phyloP scores from a whole-genome alignment of 768 basidiomycete species.

The Mycena epipterygia region DNA sequence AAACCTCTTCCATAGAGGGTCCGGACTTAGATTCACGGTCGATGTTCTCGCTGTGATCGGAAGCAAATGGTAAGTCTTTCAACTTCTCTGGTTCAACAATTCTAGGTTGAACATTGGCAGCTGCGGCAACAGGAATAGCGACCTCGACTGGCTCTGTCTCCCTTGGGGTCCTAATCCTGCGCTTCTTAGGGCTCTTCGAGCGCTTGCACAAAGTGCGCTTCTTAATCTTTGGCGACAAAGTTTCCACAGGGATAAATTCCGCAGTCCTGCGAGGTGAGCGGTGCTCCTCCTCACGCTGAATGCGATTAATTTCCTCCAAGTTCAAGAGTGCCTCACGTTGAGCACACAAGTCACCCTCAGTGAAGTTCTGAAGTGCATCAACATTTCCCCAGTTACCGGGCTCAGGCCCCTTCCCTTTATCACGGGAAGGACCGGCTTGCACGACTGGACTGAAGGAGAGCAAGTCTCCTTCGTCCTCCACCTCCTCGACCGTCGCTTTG shows the following conservation, averaged over 20 bases:
- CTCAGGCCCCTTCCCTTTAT: constrained; percentile 22
- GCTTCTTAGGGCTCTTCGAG: constrained; percentile 8
- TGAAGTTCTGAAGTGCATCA: not conserved
- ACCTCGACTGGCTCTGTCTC: not conserved
- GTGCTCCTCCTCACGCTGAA: not conserved
- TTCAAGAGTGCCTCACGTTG: not conserved
- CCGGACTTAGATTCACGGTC: not conserved
- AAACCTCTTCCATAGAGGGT: not conserved
- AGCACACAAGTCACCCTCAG: not conserved
- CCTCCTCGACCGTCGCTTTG: not conserved
- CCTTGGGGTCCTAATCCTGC: no score
- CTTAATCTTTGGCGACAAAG: not conserved
- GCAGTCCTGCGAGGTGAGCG: not conserved
- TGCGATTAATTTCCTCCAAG: constrained; percentile 3
- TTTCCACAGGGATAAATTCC: not conserved
- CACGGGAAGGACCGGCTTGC: not conserved
- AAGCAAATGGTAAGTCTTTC: not conserved
- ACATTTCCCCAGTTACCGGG: constrained; percentile 17
- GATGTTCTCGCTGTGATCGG: not conserved
- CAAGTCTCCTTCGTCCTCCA: constrained; percentile 14
- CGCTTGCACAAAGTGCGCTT: no score
- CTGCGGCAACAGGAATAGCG: not conserved
- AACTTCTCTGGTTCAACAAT: not conserved
- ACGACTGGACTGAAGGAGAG: not conserved
- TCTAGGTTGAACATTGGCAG: not conserved